Percentiles rank a stretch among this genome's conserved stretches.
Conservation (phyloP, 495 filamentous ascomycete species). For the Physcia stellaris region DNA sequence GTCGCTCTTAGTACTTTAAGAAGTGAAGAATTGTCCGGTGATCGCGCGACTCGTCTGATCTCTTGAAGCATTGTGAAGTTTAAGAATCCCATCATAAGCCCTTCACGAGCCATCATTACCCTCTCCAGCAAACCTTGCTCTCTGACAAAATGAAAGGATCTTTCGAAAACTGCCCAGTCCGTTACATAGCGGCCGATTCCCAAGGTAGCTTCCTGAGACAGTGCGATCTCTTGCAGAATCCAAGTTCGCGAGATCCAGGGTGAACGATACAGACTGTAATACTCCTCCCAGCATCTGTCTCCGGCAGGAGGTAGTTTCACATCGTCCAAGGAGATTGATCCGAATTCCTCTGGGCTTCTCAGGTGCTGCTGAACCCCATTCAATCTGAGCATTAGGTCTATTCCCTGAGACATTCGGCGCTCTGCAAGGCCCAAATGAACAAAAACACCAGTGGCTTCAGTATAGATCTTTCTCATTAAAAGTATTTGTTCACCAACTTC, state of each 20-base stretch:
- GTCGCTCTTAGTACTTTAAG: not conserved
- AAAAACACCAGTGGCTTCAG: not conserved
- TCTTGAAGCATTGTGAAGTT: not conserved
- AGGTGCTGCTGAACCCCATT: not conserved
- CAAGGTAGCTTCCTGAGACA: not conserved
- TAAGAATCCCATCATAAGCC: not conserved
- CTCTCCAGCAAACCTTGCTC: not conserved
- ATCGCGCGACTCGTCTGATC: not conserved
- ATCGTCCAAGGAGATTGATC: not conserved
- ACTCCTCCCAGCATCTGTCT: not conserved
- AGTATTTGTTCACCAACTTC: conserved; percentile 1
- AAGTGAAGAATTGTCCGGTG: not conserved
- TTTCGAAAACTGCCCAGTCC: not conserved
- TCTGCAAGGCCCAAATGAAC: not conserved
- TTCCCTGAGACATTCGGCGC: not conserved
- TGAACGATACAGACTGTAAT: not conserved
- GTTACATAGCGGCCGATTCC: not conserved
- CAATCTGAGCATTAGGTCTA: not conserved
- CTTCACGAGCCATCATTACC: not conserved
- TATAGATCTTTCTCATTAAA: conserved; percentile 3
- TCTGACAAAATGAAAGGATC: not conserved
- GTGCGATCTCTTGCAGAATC: not conserved
- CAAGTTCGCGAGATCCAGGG: not conserved
- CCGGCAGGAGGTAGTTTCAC: not conserved
- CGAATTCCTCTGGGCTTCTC: too few species aligned